Evolutionary conservation across 768 basidiomycete species (phyloP).

Genomic region (Panaeolus cyanescens): DNA sequence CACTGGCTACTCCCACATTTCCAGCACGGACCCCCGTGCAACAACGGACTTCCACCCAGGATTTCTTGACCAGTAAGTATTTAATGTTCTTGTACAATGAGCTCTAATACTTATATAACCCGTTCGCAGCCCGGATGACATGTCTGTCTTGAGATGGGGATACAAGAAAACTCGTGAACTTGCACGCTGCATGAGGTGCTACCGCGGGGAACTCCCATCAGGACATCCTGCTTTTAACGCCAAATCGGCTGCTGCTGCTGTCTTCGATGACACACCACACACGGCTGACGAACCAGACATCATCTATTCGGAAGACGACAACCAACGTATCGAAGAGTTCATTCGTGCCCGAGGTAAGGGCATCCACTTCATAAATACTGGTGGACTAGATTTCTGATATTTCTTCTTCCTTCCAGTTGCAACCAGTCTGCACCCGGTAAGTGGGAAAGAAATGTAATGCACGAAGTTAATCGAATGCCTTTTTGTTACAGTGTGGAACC

Average conservation of each 20-base stretch:
- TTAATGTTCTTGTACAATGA: background rate
- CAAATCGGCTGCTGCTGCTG: conserved; percentile 29
- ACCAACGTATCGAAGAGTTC: conserved; percentile 41
- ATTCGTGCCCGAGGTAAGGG: background rate
- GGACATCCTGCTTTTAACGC: conserved; percentile 37
- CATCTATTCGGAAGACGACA: conserved; percentile 38
- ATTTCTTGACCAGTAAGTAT: background rate
- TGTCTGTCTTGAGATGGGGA: conserved; percentile 45
- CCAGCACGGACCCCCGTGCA: background rate
- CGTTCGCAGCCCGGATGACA: conserved; percentile 34
- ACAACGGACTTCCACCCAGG: background rate
- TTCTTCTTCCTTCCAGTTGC: conserved; percentile 21
- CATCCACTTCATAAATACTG: background rate
- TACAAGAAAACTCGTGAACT: conserved; percentile 61
- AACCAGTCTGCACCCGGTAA: conserved; percentile 44
- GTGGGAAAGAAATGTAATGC: background rate
- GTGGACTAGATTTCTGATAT: background rate
- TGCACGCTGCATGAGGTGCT: conserved; percentile 50
- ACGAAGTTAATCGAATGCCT: background rate
- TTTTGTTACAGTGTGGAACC: conserved; percentile 17
- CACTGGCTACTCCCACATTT: background rate
- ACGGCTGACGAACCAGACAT: conserved; percentile 34
- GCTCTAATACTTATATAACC: background rate
- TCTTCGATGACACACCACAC: conserved; percentile 24
- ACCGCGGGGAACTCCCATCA: conserved; percentile 37